Base-by-base conservation (phyloP, 164 flowering plant species). In the Tetracentron sinense region DNA sequence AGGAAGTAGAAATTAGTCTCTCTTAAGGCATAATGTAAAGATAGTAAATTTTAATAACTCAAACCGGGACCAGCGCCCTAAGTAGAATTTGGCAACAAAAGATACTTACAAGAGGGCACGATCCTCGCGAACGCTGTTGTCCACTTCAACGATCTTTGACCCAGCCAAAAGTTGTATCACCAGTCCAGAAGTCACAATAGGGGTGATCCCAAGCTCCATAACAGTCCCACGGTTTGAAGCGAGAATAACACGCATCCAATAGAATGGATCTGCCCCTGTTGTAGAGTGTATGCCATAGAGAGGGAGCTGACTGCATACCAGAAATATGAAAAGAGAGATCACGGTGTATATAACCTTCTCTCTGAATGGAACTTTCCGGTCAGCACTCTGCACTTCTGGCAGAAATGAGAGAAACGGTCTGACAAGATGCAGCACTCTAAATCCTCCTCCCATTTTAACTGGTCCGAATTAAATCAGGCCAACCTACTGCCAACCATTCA, bases 201-300 rank as follows among this genome's bases (percentile, higher is more conserved):
- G 85, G 25, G 83, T 82, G 56, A 82, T 82, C 11, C 85, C 83
- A 23, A 82, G 78, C 71, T 82, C 85, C 85, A 82, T 82, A 56
- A 82, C 83, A 47, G 85, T 82, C 23, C 85, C 85, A 65, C 85
- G 78, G 68, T 75, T 82, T 48, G 83, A 82, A 7, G 83, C 83
- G 29, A 82, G 81, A 57, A 82, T 82, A 46, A 79, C 85, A 60
- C 85, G 80, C 83, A 82, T 82, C 85, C 85, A 82, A 42, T 79
- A 82, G 42, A 82, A 82, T 14, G 85, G 85, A 73, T 82, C 85
- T 2, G 80, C 83, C 11, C 83, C 82, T 0, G 80, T 82, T 7
- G 83, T 79, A 4, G 85, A 79, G 72, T 81, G 85, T 60, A 81
- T 81, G 17, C 85, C 85, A 74, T 81, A 81, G 15, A 81, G 75